A percentile compares a stretch with the other conserved stretches of the same genome.
Conservation (phyloP, 2,329 filamentous ascomycete species). For the Huntiella savannae region DNA sequence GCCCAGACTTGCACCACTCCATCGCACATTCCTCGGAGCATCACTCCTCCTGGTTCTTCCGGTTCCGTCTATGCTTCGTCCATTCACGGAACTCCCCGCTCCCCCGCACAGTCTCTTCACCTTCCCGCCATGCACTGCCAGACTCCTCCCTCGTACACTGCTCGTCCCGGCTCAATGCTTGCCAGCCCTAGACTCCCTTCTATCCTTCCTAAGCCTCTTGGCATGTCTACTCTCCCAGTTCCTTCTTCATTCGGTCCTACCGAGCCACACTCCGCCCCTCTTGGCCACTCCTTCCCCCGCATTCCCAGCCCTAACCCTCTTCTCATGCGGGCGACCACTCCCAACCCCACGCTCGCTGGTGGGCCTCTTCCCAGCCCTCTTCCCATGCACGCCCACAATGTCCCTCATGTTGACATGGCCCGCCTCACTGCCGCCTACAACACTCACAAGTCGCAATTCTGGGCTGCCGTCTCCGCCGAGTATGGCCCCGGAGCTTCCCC, state of each 20-base stretch:
- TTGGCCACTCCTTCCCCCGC: conserved; percentile 7
- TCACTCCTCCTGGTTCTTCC: conserved; percentile 28
- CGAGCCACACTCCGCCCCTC: conserved; percentile 26
- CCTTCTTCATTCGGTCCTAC: conserved; percentile 23
- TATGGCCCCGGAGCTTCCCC: conserved; percentile 48
- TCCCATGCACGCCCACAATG: conserved; percentile 20
- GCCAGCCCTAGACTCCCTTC: conserved; percentile 34
- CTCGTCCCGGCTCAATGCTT: conserved; percentile 15
- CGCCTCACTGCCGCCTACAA: conserved; percentile 54
- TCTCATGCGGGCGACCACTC: conserved; percentile 24
- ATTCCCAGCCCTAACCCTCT: conserved; percentile 10
- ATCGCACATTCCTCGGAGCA: conserved; percentile 27
- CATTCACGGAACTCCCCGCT: conserved; percentile 18
- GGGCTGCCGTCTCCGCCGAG: conserved; percentile 50
- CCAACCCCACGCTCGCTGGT: conserved; percentile 15
- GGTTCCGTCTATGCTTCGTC: conserved; percentile 25
- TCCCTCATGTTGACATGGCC: conserved; percentile 35
- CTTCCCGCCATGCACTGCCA: conserved; percentile 29
- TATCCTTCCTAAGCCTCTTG: conserved; percentile 46
- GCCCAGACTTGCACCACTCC: conserved; percentile 19
- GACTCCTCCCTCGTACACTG: conserved; percentile 10
- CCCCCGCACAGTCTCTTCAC: conserved; percentile 23
- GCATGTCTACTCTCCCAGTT: conserved; percentile 25
- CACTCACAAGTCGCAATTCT: conserved; percentile 51
- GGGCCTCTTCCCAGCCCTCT: conserved; percentile 16